Base-by-base conservation (phyloP, 306 rosid genomes). In the Rosa chinensis region DNA sequence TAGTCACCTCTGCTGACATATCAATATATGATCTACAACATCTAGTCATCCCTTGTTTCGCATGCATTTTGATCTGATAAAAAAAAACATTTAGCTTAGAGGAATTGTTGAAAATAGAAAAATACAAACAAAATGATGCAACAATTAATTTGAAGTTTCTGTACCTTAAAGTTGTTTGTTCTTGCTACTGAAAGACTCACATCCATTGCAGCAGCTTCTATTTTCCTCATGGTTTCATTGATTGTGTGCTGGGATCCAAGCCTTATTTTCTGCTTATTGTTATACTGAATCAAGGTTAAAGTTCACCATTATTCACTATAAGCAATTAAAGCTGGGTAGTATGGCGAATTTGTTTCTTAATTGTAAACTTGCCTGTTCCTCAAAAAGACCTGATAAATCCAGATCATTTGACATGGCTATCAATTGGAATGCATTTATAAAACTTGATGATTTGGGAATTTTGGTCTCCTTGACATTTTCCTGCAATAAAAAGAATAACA, bases 341-440 rank as follows among this genome's bases (percentile, higher is more conserved):
- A 23, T 12, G 47, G 48, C 10, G 39, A 75, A 68, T 53, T 56
- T 43, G 10, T 71, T 75, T 66, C 58, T 43, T 50, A 74, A 70
- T 35, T 70, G 17, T 71, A 14, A 48, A 86, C 89, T 80, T 84
- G 76, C 97, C 94, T 88, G 87, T 84, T 89, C 97, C 85, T 85
- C 85, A n/a, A 93, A 93, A 66, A 90, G 90, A 70, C 94, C 92
- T 23, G 96, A 93, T 49, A 93, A 85, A 91, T 93, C 91, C 23
- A 92, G 93, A 84, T 92, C 97, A 42, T 86, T 86, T 75, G 93
- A 89, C 96, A 90, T 90, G 78, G 96, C 96, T 86, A 93, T 93
- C 73, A 93, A 77, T 75, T 87, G 86, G 80, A 93, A 93, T 23
- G 97, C 97, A 84, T 93, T 93, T 74, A 93, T 93, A 86, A 90